Evolutionary conservation across 176 grass and related monocot species (phyloP).

Genomic region (Juncus inflexus): DNA sequence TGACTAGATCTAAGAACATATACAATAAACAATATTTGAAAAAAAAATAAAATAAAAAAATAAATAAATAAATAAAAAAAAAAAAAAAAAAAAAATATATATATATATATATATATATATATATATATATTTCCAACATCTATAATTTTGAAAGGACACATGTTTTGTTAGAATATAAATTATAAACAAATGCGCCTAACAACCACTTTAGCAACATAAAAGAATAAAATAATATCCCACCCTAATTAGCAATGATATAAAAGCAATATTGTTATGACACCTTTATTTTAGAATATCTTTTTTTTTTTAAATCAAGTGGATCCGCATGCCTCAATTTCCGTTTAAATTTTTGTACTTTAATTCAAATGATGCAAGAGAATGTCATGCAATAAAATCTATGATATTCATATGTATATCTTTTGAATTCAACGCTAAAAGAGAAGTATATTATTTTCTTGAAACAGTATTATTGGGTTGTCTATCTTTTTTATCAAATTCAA

Average conservation of each 20-base stretch:
- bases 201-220: slow-evolving; percentile 13
- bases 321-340: slow-evolving; percentile 28
- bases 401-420: background rate
- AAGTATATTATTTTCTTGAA: too few relatives aligned
- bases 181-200: slow-evolving; percentile 20
- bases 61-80: too few relatives aligned
- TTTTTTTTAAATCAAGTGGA: slow-evolving; percentile 18
- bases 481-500: too few relatives aligned
- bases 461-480: too few relatives aligned
- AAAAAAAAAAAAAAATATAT: too few relatives aligned
- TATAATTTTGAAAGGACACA: too few relatives aligned
- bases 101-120: too few relatives aligned
- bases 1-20: too few relatives aligned
- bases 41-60: too few relatives aligned
- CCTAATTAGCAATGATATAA: background rate
- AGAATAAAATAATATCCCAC: slow-evolving; percentile 5
- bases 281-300: slow-evolving; percentile 18
- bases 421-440: too few relatives aligned
- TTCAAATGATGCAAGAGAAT: background rate
- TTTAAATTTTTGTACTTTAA: slow-evolving; percentile 25
- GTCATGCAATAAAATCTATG: background rate
- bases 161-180: slow-evolving; percentile 4
- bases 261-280: slow-evolving; percentile 13
- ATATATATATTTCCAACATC: too few relatives aligned
- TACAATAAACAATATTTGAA: too few relatives aligned